These are phyloP conservation scores for Strobilomyces echinocephalus DNA, from an alignment of 768 basidiomycete genomes.

Conservation along the genomic window DNA sequence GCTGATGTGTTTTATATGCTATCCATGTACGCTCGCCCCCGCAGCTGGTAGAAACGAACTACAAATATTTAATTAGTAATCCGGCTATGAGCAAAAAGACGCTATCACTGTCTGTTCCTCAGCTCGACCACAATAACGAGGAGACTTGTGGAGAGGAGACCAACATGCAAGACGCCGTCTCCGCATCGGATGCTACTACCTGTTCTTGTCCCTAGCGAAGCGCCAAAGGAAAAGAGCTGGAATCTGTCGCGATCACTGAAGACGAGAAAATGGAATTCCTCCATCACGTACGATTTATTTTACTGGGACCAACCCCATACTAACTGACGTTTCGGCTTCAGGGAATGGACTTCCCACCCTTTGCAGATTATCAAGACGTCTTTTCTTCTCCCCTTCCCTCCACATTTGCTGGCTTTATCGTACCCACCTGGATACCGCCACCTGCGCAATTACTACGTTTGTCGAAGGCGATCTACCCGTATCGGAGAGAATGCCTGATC, in stretches of 20 bases:
- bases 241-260: constrained; percentile 71
- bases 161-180: constrained; percentile 66
- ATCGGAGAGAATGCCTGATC: constrained; percentile 84
- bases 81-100: too few relatives aligned
- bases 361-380: constrained; percentile 66
- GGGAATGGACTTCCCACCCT: constrained; percentile 67
- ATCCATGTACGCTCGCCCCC: too few relatives aligned
- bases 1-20: too few relatives aligned
- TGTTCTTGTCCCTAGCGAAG: constrained; percentile 55
- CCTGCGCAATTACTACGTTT: constrained; percentile 58
- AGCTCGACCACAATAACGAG: constrained; percentile 88
- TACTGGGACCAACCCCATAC: background rate
- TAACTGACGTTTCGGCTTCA: constrained; percentile 21
- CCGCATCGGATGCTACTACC: constrained; percentile 44
- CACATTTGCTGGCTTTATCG: constrained; percentile 62
- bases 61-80: too few relatives aligned
- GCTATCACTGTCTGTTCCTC: too few relatives aligned
- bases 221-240: constrained; percentile 81
- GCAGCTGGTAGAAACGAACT: too few relatives aligned
- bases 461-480: constrained; percentile 73
- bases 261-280: constrained; percentile 88
- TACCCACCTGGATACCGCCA: constrained; percentile 66
- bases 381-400: constrained; percentile 59
- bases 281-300: constrained; percentile 56
- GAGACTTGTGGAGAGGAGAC: constrained; percentile 82